Evolutionary conservation across 2,329 filamentous ascomycete genomes (phyloP), one percentile per base, ranked within the genome.

Genomic region (Cryphonectria radicalis): DNA sequence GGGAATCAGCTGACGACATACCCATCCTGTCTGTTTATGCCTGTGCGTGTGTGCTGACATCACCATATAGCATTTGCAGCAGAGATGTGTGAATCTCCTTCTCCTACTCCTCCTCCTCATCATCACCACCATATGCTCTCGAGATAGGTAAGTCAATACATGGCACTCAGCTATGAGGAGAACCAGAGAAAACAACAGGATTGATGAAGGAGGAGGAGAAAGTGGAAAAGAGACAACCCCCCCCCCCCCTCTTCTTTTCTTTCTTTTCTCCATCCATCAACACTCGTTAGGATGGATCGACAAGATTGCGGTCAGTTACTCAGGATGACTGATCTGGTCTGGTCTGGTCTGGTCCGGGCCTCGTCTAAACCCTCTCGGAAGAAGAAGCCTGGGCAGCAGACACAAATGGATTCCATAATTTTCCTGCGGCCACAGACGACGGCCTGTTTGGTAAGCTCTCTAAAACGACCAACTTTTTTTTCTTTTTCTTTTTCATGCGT

Each of bases 391-490:
- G 22, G 22, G 22, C 43, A 50, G 43, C 46, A 50, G 19, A n/a
- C 46, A n/a, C 46, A 22, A 8, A 10, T 50, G 32, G 17, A 37
- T 60, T 40, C 19, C 17, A 37, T 11, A 11, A n/a, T 3, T 40
- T 10, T 19, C 14, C 32, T 14, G 59, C 17, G 59, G 59, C 59
- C 59, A 62, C 59, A 25, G 19, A 8, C 19, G 19, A 62, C 22
- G 59, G 59, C 59, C 59, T 40, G 35, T 37, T 7, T 50, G 11
- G 35, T 62, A 22, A 62, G 32, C 59, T 40, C 59, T 62, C 59
- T 59, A 59, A 62, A 62, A 62, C 59, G 35, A 40, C 59, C 4
- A 40, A 62, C 59, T 40, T 50, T 40, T 17, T 40, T 40, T 40
- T 17, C 25, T 40, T 62, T 62, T 17, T 40, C n/a, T 40, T 40